Percentiles rank a stretch among this genome's conserved stretches.
Conservation (phyloP, 1,139 yeast genomes). For the Pichia kudriavzevii region DNA sequence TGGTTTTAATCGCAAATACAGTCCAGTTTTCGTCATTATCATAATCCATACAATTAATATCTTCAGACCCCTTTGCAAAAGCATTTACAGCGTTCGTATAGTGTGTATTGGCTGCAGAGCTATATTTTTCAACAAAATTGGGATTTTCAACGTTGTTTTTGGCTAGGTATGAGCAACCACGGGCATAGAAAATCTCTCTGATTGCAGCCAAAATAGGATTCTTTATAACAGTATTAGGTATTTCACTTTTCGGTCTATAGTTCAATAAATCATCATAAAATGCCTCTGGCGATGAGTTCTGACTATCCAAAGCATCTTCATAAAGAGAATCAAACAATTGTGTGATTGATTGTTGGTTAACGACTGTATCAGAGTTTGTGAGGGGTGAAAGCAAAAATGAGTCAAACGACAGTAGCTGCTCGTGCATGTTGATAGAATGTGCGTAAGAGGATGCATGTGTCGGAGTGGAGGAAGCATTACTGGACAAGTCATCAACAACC, state of each 20-base stretch:
- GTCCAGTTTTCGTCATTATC: conserved; percentile 29
- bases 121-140: conserved; percentile 9
- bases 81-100: conserved; percentile 22
- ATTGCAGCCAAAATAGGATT: conserved; percentile 25
- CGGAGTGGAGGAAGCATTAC: not conserved
- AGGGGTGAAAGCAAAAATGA: not conserved
- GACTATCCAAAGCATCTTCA: conserved; percentile 11
- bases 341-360: conserved; percentile 15
- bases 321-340: conserved; percentile 22
- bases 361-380: conserved; percentile 7
- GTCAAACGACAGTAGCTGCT: too few species aligned
- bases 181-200: conserved; percentile 31
- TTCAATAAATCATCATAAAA: conserved; percentile 26
- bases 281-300: conserved; percentile 5
- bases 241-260: conserved; percentile 9
- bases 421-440: not conserved
- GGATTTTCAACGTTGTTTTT: conserved; percentile 21
- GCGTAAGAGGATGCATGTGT: not conserved
- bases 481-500: conserved; percentile 6
- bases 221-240: conserved; percentile 8
- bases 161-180: conserved; percentile 33
- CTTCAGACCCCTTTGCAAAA: not conserved
- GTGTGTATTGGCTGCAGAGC: conserved; percentile 22
- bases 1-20: conserved; percentile 31
- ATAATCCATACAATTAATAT: not conserved